Conservation (phyloP, 306 rosid genomes). For the Vigna radiata region DNA sequence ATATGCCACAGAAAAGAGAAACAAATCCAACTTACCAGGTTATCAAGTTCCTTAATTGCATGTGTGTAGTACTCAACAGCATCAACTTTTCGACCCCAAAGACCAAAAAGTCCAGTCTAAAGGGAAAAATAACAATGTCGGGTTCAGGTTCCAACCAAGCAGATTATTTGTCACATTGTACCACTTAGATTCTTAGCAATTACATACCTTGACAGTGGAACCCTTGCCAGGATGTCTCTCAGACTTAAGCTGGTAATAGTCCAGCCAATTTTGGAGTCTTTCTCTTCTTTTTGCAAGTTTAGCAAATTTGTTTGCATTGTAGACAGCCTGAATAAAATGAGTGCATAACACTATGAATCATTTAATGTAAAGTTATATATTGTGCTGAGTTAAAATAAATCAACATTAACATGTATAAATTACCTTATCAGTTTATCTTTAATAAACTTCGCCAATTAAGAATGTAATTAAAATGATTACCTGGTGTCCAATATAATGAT, state of each 20-base stretch:
- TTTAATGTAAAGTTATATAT: slow-evolving; percentile 25
- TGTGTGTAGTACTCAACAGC: slow-evolving; percentile 82
- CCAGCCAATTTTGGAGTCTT: slow-evolving; percentile 90
- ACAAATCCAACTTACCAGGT: slow-evolving; percentile 55
- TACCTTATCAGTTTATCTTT: slow-evolving; percentile 11
- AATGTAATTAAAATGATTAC: slow-evolving; percentile 48
- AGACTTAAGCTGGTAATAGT: slow-evolving; percentile 86
- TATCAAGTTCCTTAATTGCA: slow-evolving; percentile 70
- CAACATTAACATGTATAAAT: neutral
- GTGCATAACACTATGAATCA: slow-evolving; percentile 25
- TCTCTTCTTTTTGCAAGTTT: slow-evolving; percentile 70
- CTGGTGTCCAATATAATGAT: slow-evolving; percentile 94
- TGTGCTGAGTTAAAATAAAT: neutral
- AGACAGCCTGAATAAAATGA: slow-evolving; percentile 78
- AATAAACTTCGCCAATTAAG: slow-evolving; percentile 18
- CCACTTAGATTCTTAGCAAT: slow-evolving; percentile 33
- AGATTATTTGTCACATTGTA: slow-evolving; percentile 1
- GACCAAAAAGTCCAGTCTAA: slow-evolving; percentile 74
- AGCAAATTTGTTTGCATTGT: slow-evolving; percentile 90
- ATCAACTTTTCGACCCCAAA: slow-evolving; percentile 75
- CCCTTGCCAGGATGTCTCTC: slow-evolving; percentile 82
- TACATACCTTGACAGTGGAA: slow-evolving; percentile 70
- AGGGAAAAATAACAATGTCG: slow-evolving; percentile 45
- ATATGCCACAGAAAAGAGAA: slow-evolving; percentile 37
- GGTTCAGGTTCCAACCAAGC: slow-evolving; percentile 9